Percentiles rank a stretch among this genome's conserved stretches.
These are phyloP conservation scores for Aotearoamyces nothofagi DNA, from an alignment of 2,329 filamentous ascomycete species.

Conservation along the genomic window DNA sequence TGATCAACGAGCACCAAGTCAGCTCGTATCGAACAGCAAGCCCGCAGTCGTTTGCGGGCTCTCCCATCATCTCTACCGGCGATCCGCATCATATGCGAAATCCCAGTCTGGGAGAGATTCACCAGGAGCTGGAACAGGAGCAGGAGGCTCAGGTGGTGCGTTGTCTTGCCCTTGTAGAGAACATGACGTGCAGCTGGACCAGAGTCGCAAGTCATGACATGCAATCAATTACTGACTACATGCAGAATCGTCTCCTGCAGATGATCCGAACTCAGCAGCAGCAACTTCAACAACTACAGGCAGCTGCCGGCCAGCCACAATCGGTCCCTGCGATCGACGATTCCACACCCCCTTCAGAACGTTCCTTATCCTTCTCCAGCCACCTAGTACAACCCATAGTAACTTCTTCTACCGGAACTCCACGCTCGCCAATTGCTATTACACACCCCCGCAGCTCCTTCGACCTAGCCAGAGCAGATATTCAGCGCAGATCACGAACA, in stretches of 20 bases:
- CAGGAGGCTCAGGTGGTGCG: conserved; percentile 63
- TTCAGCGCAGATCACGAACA: conserved; percentile 40
- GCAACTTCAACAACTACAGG: conserved; percentile 47
- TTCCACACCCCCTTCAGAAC: conserved; percentile 27
- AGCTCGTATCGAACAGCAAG: conserved; percentile 23
- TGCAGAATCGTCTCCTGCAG: conserved; percentile 56
- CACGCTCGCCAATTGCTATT: conserved; percentile 29
- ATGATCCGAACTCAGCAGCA: conserved; percentile 67
- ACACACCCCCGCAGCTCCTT: conserved; percentile 38
- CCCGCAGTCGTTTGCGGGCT: conserved; percentile 30
- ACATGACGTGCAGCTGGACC: neutral
- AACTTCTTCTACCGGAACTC: conserved; percentile 27
- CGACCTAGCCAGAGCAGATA: conserved; percentile 38
- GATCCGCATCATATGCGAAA: conserved; percentile 50
- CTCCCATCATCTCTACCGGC: conserved; percentile 23
- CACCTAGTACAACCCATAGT: conserved; percentile 20
- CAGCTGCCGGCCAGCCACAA: conserved; percentile 21
- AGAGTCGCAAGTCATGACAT: no score
- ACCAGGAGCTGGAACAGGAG: conserved; percentile 66
- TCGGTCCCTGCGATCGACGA: conserved; percentile 24
- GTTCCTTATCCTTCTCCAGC: conserved; percentile 27
- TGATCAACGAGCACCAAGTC: conserved; percentile 36
- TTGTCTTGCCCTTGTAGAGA: no score
- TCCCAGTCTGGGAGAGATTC: conserved; percentile 61
- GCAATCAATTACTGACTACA: conserved; percentile 4